These are phyloP conservation scores for Blumeriella jaapii DNA, from an alignment of 2,329 filamentous ascomycete genomes.

Conservation along the genomic window DNA sequence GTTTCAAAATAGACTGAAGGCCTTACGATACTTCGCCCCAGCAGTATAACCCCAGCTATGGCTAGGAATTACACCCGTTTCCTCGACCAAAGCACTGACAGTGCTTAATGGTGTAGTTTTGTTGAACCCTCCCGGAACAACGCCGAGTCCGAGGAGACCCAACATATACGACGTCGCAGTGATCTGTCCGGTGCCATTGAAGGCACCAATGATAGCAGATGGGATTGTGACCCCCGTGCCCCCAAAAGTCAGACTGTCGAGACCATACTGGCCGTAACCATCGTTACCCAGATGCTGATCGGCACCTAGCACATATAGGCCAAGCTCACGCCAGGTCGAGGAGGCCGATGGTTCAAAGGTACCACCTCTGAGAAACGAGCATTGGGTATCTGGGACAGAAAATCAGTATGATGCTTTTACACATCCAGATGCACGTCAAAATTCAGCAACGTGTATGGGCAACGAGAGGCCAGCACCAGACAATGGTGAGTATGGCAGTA, in stretches of 20 bases:
- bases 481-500: neutral
- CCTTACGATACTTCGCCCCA: slow-evolving; percentile 58
- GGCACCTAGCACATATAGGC: slow-evolving; percentile 38
- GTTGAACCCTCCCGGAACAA: slow-evolving; percentile 41
- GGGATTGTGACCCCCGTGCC: slow-evolving; percentile 28
- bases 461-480: neutral
- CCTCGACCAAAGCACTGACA: slow-evolving; percentile 45
- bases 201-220: slow-evolving; percentile 32
- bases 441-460: neutral
- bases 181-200: slow-evolving; percentile 30
- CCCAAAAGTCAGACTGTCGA: slow-evolving; percentile 31
- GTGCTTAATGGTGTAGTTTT: slow-evolving; percentile 38
- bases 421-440: neutral
- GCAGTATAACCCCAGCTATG: slow-evolving; percentile 67
- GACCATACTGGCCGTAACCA: slow-evolving; percentile 54
- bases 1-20: neutral
- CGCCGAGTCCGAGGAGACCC: slow-evolving; percentile 46
- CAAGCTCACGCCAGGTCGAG: slow-evolving; percentile 36
- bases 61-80: slow-evolving; percentile 52
- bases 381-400: slow-evolving; percentile 34
- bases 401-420: neutral
- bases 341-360: slow-evolving; percentile 44
- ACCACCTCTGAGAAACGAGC: slow-evolving; percentile 44
- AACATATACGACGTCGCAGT: slow-evolving; percentile 45
- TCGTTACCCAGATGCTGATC: slow-evolving; percentile 44